Evolutionary conservation across 2,329 filamentous ascomycete species (phyloP), one percentile per base, ranked within the genome.

Genomic region (Zalaria sp.): DNA sequence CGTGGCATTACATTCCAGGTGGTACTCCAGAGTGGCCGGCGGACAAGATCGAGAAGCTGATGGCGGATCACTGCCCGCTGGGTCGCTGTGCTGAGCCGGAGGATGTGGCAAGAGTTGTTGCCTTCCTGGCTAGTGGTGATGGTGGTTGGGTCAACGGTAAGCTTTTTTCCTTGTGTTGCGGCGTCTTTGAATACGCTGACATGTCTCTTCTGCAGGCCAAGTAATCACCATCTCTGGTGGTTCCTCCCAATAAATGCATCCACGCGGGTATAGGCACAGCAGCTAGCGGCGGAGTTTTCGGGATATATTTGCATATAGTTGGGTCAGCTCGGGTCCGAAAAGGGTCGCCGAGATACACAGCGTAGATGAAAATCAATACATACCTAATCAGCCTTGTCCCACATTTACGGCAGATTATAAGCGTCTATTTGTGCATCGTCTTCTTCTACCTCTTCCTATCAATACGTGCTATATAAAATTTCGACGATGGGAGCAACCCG

Each of bases 1-100:
- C 76, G 25, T 65, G 64, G 59, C 61, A 62, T 43, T 67, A 69
- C 49, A 70, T 70, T 35, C 67, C 67, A 1, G 65, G 65, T 3
- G 68, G 61, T 6, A 61, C 56, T 4, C 66, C 67, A n/a, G 66
- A 69, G 28, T 67, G 62, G 61, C 58, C 66, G 1, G 65, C 64
- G 1, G 64, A 67, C 43, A 67, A 66, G 56, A 69, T 72, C 29
- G 68, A 72, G 60, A 52, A 47, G 4, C 49, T 68, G 36, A 71
- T 72, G 67, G 66, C 67, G 26, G 57, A 63, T 11, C 61, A 67
- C 51, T 71, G 68, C 51, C 68, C 68, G 11, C 50, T 71, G 11
- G 64, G 65, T 38, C 49, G 68, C 31, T 70, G 67, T 53, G 68
- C 68, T 5, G 56, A 60, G 7, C 68, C 68, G 1, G 65, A 71